Base-by-base conservation (phyloP, 768 basidiomycete genomes). In the Aureoboletus auriporus region DNA sequence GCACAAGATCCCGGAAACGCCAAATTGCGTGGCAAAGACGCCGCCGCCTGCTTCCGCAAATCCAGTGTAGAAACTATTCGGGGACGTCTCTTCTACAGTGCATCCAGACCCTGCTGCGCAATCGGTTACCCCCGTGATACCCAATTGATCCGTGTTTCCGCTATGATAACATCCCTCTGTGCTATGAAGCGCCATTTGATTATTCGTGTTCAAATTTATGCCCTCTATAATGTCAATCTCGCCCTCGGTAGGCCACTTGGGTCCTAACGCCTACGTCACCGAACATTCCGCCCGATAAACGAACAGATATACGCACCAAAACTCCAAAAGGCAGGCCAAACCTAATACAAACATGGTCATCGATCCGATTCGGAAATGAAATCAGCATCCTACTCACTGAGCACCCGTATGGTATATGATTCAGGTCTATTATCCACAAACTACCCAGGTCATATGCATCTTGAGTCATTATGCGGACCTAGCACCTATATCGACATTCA, bases 1-100 rank as follows among this genome's bases (percentile, higher is more conserved):
- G 61, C 53, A 75, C 72, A 63, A 76, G 34, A 79, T 70, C 16
- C 78, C 84, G 1, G 74, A 62, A 6, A 72, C 69, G 42, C 86
- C 86, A 52, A 86, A 82, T 56, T 86, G 84, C 4, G 83, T 75
- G 3, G 85, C 85, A 65, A 72, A 91, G 1, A 83, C 79, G 5
- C 82, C 82, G 6, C 82, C 82, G n/a, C 81, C 79, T 28, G 57
- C 58, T 3, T 27, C 8, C 0, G 59, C 50, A 36, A 68, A 68
- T 17, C 54, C 49, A 6, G 42, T 30, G 3, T 36, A 38, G 46
- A 50, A 69, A 33, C 64, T 69, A 26, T 68, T 68, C 13, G 50
- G 60, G 16, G 63, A 64, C 2, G 54, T 60, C 52, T 68, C 68
- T 8, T 26, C 56, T 17, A 63, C 57, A 29, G 62, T 67, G 27